Conservation (phyloP, 768 basidiomycete species). For the Tricholoma sp. region DNA sequence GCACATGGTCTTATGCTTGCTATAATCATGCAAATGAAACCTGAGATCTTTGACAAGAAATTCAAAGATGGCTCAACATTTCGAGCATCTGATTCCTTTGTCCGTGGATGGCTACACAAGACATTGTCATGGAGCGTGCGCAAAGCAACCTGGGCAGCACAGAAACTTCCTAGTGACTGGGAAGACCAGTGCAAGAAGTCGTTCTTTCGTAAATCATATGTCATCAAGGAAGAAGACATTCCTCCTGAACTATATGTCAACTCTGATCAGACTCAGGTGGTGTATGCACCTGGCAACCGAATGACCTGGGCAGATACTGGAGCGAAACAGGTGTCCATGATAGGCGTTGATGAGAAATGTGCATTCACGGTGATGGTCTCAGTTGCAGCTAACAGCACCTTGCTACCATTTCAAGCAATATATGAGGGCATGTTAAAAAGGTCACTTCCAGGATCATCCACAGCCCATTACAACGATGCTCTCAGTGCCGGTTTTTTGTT, state of each 20-base stretch:
- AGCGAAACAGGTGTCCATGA: constrained; percentile 24
- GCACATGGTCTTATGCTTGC: constrained; percentile 27
- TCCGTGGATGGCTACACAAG: constrained; percentile 9
- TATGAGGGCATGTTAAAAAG: too few relatives aligned
- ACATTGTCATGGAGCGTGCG: constrained; percentile 14
- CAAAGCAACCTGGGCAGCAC: constrained; percentile 23
- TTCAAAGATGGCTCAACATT: too few relatives aligned
- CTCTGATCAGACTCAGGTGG: constrained; percentile 30
- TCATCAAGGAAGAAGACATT: constrained; percentile 27
- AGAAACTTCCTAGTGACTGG: too few relatives aligned
- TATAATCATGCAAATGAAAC: too few relatives aligned
- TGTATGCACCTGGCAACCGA: constrained; percentile 24
- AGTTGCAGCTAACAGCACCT: constrained; percentile 18
- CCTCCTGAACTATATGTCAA: constrained; percentile 25
- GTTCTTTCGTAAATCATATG: constrained; percentile 20
- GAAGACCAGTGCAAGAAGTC: constrained; percentile 16
- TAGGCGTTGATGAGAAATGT: constrained; percentile 32
- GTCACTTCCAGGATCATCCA: too few relatives aligned
- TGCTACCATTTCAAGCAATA: constrained; percentile 31
- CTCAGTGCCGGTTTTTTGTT: neutral
- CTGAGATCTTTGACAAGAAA: too few relatives aligned
- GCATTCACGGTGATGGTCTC: constrained; percentile 32
- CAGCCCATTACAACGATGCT: too few relatives aligned
- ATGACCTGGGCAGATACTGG: constrained; percentile 22
- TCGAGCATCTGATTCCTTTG: constrained; percentile 16